These are phyloP conservation scores for Yamadazyma taylorii DNA, from an alignment of 1,139 yeast species.

Conservation along the genomic window DNA sequence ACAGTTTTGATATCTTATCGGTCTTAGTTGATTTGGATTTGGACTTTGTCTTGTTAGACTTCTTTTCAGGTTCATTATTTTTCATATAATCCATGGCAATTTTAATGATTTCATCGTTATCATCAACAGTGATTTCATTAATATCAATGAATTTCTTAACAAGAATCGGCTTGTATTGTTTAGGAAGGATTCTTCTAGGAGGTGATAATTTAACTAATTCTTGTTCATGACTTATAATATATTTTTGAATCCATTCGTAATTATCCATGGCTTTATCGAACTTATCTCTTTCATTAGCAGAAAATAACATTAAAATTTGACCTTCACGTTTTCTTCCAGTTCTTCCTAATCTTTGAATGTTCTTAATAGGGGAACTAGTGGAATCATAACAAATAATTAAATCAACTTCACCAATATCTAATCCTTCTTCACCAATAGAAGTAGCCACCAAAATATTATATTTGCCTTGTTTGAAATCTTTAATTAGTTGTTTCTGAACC, in stretches of 20 bases:
- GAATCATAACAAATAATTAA: slow-evolving; percentile 90
- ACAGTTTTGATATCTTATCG: slow-evolving; percentile 16
- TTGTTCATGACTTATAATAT: slow-evolving; percentile 42
- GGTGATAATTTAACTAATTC: slow-evolving; percentile 41
- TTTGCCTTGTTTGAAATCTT: slow-evolving; percentile 66
- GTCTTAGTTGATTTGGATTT: slow-evolving; percentile 18
- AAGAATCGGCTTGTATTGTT: slow-evolving; percentile 51
- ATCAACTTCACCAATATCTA: slow-evolving; percentile 98
- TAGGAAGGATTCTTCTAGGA: slow-evolving; percentile 70
- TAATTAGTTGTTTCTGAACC: slow-evolving; percentile 69
- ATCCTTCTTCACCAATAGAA: slow-evolving; percentile 97
- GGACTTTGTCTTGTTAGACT: slow-evolving; percentile 16
- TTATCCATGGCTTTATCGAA: slow-evolving; percentile 85
- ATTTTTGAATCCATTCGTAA: slow-evolving; percentile 74
- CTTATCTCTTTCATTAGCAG: slow-evolving; percentile 75
- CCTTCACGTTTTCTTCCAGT: slow-evolving; percentile 97
- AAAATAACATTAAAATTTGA: slow-evolving; percentile 70
- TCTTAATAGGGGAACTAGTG: slow-evolving; percentile 89
- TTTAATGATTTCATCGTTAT: slow-evolving; percentile 68
- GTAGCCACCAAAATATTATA: slow-evolving; percentile 89
- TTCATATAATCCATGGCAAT: slow-evolving; percentile 56
- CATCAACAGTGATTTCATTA: slow-evolving; percentile 58
- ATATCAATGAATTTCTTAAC: slow-evolving; percentile 63
- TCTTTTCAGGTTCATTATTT: slow-evolving; percentile 7
- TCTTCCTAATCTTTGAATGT: slow-evolving; percentile 95